Base-by-base conservation (phyloP, 345 rosid species). In the Acer campestre region DNA sequence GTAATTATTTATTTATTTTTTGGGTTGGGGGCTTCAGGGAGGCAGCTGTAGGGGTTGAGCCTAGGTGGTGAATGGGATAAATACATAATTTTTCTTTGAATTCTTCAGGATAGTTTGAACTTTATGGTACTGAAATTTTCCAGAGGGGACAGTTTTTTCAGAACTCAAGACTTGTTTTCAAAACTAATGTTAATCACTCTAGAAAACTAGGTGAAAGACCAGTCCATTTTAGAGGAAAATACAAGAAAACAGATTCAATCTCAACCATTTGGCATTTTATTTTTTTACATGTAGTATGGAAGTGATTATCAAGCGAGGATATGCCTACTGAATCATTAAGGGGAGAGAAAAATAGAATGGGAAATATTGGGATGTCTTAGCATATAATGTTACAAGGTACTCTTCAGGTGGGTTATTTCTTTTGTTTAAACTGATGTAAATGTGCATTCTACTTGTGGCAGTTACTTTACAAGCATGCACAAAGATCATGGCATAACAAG, bases 391-490 rank as follows among this genome's bases (percentile, higher is more conserved):
- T 31, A n/a, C 49, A 40, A 35, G 1, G 58, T 11, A 63, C 40
- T 11, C 40, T 13, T 29, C 20, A 25, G 35, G 42, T 11, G 17
- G 27, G 40, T 68, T 42, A 44, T 40, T 9, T 20, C n/a, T 66
- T 38, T 29, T 25, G 17, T 31, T 20, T 48, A 64, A 48, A 40
- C 29, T 63, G 6, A 22, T 65, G 7, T 25, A 12, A 3, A 10
- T 4, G 16, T 23, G 29, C 51, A 55, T 63, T 55, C 23, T 51
- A 38, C 31, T 14, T 46, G 8, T 73, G 56, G 59, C 74, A 79
- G 77, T 25, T 75, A 79, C 79, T 89, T 83, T 75, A 81, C 81
- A 79, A 79, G 56, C 84, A 87, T 89, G 90, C 73, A 48, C 74
- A 77, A 25, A 8, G 82, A 84, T 51, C 76, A 80, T 68, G 44